Base-by-base conservation (phyloP, 106 monocot species). In the Phalaenopsis aphrodite region DNA sequence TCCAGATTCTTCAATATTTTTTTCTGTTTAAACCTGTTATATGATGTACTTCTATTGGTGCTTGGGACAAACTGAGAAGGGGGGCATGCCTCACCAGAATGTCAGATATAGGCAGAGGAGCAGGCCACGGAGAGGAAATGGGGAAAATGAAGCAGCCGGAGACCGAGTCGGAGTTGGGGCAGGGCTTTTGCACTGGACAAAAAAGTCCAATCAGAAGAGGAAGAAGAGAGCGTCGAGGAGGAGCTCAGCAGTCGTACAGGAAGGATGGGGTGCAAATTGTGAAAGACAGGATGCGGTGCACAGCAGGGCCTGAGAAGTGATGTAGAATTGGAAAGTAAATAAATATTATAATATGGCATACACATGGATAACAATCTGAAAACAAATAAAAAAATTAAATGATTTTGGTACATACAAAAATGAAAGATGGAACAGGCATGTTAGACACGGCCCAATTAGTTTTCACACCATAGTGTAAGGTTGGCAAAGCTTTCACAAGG, bases 161-260 rank as follows among this genome's bases (percentile, higher is more conserved):
- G 74, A 43, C 3, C 19, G 19, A 2, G 41, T 74, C 42, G 74
- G 74, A 74, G 42, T 18, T 17, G 69, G 69, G 69, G 69, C 39
- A 10, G 4, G 74, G 74, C 74, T 10, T 30, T 42, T 74, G 18
- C 74, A 74, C 19, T 18, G 74, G 42, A 16, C 14, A 12, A 38
- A 74, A 74, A 30, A 5, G 43, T 42, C 74, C 43, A 74, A 43
- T 74, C 74, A 43, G 74, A 74, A 74, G 74, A 74, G 71, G 36
- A 37, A 15, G 74, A 19, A 43, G 16, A 17, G 7, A 42, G 74
- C 74, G 38, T 30, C 42, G 61, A 61, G 17, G 43, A 74, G 41
- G 17, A 43, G 42, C 14, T 41, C 42, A 43, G 74, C 41, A 74
- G 74, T 43, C 19, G 42, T 19, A 43, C 41, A 42, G 16, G 43